Evolutionary conservation across 257 asterid species (phyloP), one percentile per base, ranked within the genome.

Genomic region (Solanum peruvianum): DNA sequence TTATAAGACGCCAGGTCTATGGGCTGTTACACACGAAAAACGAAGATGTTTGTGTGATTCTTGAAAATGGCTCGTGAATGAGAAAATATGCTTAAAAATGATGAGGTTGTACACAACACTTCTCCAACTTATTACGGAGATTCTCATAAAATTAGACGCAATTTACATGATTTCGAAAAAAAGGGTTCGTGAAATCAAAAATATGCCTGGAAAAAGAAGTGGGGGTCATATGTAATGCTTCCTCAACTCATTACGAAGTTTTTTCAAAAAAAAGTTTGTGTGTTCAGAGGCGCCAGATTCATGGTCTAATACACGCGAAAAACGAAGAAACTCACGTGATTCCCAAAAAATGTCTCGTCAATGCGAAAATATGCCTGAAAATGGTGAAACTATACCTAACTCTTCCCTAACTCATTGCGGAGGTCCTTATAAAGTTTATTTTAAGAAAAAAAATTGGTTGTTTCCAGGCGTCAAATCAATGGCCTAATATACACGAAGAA

Each of bases 391-490:
- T 52, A 16, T 52, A 52, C 23, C 4, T 52, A 52, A 52, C 18
- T 9, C 10, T 18, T 52, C 23, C 10, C 23, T 21, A 52, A 16
- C 4, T 16, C 23, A 52, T 52, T 52, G 7, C 2, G 3, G 2
- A 52, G 4, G 23, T 52, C 10, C 10, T 52, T 9, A 52, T 2
- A 2, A 49, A 15, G 4, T 16, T 6, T 37, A 4, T 37, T 37
- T 37, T 6, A 37, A 37, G 7, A 37, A 6, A 37, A 5, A 35
- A 37, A 5, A 1, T 52, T 52, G 10, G 23, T 0, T 52, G 2
- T 0, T 52, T 16, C 23, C 4, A 52, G 1, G n/a, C 0, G 18
- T 52, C 7, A 16, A 16, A 6, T 16, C 4, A 0, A 16, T 52
- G n/a, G 4, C 10, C n/a, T 52, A 52, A 52, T 52, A 52, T 23